phyloP scores from a whole-genome alignment of 1,139 yeast genomes.

The Komagataea norvegica region DNA sequence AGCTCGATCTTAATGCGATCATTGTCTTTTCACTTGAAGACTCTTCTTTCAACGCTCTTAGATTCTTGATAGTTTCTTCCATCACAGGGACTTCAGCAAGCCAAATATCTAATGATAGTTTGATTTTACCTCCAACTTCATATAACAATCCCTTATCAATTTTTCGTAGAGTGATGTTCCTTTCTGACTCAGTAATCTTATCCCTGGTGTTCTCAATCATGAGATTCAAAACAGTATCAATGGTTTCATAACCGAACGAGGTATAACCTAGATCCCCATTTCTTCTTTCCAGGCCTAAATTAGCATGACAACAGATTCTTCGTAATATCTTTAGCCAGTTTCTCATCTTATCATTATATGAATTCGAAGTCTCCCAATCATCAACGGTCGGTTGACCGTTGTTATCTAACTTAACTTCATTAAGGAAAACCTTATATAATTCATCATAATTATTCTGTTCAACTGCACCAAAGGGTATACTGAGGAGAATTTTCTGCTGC shows the following conservation, averaged over 20 bases:
- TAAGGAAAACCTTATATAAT: constrained; percentile 53
- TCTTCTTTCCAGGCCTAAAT: constrained; percentile 42
- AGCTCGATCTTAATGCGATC: constrained; percentile 19
- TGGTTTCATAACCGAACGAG: constrained; percentile 41
- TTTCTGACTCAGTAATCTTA: constrained; percentile 45
- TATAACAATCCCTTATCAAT: constrained; percentile 59
- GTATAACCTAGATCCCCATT: constrained; percentile 14
- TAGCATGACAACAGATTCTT: constrained; percentile 82
- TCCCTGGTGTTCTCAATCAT: constrained; percentile 54
- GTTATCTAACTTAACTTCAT: constrained; percentile 53
- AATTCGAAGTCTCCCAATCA: constrained; percentile 47
- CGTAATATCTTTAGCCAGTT: constrained; percentile 66
- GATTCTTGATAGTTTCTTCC: constrained; percentile 12
- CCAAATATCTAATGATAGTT: constrained; percentile 44
- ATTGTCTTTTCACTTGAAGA: constrained; percentile 16
- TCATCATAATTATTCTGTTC: constrained; percentile 81
- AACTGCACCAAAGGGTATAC: constrained; percentile 71
- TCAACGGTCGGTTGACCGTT: constrained; percentile 50
- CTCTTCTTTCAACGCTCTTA: constrained; percentile 13
- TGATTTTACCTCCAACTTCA: constrained; percentile 51
- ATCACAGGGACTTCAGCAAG: constrained; percentile 32
- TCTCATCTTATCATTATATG: constrained; percentile 45
- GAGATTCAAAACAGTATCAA: constrained; percentile 59
- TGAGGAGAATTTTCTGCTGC: constrained; percentile 63
- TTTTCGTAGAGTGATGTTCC: constrained; percentile 39